Conservation (phyloP, 176 grass and related monocot genomes). For the Paspalum notatum region DNA sequence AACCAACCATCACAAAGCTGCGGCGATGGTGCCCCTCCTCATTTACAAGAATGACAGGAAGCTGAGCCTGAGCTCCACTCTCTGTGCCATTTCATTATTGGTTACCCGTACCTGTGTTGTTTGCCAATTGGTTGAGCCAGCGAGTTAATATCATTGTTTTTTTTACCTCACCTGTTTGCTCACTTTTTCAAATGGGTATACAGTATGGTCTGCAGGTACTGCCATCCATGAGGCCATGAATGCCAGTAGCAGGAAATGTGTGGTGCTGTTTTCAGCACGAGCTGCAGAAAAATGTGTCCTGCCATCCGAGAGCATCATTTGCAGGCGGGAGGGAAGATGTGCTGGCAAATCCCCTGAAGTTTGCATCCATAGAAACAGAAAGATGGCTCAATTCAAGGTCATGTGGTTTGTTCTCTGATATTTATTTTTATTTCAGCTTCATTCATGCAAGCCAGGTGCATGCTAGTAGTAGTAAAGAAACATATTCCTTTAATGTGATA, state of each 20-base stretch:
- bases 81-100: slow-evolving; percentile 4
- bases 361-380: not conserved
- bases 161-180: not conserved
- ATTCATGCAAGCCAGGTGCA: not conserved
- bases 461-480: not conserved
- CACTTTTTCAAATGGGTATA: slow-evolving; percentile 18
- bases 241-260: slow-evolving; percentile 30
- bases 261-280: slow-evolving; percentile 34
- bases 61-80: not conserved
- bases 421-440: not conserved
- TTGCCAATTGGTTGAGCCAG: slow-evolving; percentile 39
- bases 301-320: slow-evolving; percentile 26
- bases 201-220: slow-evolving; percentile 33
- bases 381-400: not conserved
- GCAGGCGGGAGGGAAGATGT: slow-evolving; percentile 15
- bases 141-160: not conserved
- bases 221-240: slow-evolving; percentile 38
- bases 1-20: slow-evolving; percentile 57
- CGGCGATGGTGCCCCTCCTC: slow-evolving; percentile 33
- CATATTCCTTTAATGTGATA: not conserved
- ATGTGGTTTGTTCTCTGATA: not conserved
- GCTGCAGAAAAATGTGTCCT: slow-evolving; percentile 34
- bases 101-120: slow-evolving; percentile 20
- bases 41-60: slow-evolving; percentile 50
- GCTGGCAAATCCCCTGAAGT: slow-evolving; percentile 18